phyloP scores from a whole-genome alignment of 768 basidiomycete genomes.

The Rhizopogon rudus region DNA sequence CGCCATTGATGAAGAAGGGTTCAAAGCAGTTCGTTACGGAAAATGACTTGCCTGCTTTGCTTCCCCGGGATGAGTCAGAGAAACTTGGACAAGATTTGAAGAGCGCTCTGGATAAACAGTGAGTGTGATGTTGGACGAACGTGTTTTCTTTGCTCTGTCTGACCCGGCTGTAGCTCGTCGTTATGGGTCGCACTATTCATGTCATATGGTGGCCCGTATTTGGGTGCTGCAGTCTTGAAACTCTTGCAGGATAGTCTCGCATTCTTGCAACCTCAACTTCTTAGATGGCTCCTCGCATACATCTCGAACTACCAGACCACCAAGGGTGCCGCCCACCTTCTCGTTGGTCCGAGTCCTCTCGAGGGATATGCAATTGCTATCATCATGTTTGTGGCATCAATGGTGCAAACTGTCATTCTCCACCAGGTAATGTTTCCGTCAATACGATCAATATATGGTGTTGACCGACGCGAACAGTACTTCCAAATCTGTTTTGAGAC shows the following conservation, averaged over 20 bases:
- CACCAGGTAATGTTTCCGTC: constrained; percentile 53
- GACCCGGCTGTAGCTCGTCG: constrained; percentile 37
- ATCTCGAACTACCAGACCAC: constrained; percentile 71
- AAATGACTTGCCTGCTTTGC: constrained; percentile 76
- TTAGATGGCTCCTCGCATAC: constrained; percentile 74
- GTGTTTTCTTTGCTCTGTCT: not conserved
- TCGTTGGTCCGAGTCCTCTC: constrained; percentile 30
- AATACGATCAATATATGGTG: not conserved
- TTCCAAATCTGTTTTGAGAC: constrained; percentile 82
- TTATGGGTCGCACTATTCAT: constrained; percentile 71
- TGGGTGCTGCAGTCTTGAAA: constrained; percentile 60
- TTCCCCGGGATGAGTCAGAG: constrained; percentile 62
- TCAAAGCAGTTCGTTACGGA: constrained; percentile 67
- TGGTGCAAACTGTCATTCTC: constrained; percentile 73
- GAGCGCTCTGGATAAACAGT: constrained; percentile 60
- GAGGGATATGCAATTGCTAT: constrained; percentile 75
- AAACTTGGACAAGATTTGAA: constrained; percentile 61
- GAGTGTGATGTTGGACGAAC: constrained; percentile 17
- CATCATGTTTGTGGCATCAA: constrained; percentile 76
- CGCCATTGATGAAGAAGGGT: constrained; percentile 70
- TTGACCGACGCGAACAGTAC: constrained; percentile 43
- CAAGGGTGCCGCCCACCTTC: constrained; percentile 25
- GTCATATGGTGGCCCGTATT: constrained; percentile 78
- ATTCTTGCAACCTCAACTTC: constrained; percentile 84
- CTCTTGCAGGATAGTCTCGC: constrained; percentile 73